Conservation (phyloP, 116 monocot genomes). For the Thalassia testudinum region DNA sequence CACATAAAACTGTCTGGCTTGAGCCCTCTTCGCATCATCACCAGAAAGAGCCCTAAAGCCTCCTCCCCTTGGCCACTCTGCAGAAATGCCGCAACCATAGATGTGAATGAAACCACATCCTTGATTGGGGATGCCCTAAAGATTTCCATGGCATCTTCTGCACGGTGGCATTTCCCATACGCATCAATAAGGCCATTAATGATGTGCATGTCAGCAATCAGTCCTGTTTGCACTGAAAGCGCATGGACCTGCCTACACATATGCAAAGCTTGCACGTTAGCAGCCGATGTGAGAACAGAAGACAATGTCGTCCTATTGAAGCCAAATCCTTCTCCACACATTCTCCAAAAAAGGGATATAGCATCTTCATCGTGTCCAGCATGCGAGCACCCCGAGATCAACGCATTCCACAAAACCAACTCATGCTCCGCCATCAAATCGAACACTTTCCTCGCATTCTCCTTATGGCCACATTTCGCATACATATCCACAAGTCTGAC, state of each 20-base stretch:
- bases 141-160: slow-evolving; percentile 29
- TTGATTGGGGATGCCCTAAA: slow-evolving; percentile 32
- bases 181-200: slow-evolving; percentile 66
- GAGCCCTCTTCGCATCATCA: slow-evolving; percentile 26
- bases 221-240: slow-evolving; percentile 23
- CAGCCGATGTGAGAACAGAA: slow-evolving; percentile 50
- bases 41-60: slow-evolving; percentile 44
- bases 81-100: slow-evolving; percentile 45
- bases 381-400: slow-evolving; percentile 65
- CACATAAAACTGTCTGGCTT: slow-evolving; percentile 55
- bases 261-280: slow-evolving; percentile 21
- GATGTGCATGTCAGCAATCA: slow-evolving; percentile 44
- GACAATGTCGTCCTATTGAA: slow-evolving; percentile 56
- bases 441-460: slow-evolving; percentile 37
- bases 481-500: slow-evolving; percentile 80
- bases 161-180: slow-evolving; percentile 41
- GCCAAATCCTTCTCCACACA: slow-evolving; percentile 34
- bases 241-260: slow-evolving; percentile 36
- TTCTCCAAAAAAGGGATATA: slow-evolving; percentile 22
- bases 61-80: slow-evolving; percentile 61
- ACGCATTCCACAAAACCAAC: slow-evolving; percentile 57
- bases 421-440: slow-evolving; percentile 26
- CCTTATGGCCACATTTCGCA: slow-evolving; percentile 26
- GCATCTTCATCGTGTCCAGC: slow-evolving; percentile 29
- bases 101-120: slow-evolving; percentile 58